Evolutionary conservation across 2,329 filamentous ascomycete species (phyloP).

Genomic region (Pyricularia sp.): DNA sequence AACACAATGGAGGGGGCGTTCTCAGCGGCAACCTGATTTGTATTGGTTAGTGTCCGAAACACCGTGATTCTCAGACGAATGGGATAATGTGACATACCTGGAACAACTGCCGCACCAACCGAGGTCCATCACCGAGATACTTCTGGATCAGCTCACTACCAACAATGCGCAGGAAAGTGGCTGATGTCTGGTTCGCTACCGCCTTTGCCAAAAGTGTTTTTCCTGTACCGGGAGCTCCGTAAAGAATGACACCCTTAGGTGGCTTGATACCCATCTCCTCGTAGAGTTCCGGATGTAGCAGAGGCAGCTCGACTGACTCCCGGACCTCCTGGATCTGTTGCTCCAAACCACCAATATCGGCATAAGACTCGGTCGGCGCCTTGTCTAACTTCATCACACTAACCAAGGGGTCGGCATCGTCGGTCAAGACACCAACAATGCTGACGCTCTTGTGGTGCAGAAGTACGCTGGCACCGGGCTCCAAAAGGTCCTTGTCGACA

Average conservation of each 20-base stretch:
- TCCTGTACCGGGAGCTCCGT: conserved; percentile 92
- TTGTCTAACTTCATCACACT: conserved; percentile 99
- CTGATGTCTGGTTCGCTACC: conserved; percentile 97
- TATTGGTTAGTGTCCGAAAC: neutral
- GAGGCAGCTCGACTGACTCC: conserved; percentile 90
- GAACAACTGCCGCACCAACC: conserved; percentile 92
- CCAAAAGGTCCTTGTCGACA: conserved; percentile 95
- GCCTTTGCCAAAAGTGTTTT: conserved; percentile 95
- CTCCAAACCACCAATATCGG: conserved; percentile 95
- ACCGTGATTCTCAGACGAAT: conserved; percentile 8
- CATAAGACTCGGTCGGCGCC: conserved; percentile 94
- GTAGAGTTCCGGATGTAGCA: conserved; percentile 93
- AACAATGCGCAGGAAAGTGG: conserved; percentile 94
- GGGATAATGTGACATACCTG: conserved; percentile 38
- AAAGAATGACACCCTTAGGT: conserved; percentile 97
- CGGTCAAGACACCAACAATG: conserved; percentile 92
- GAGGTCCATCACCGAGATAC: conserved; percentile 91
- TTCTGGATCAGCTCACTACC: conserved; percentile 98
- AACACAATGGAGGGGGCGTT: conserved; percentile 97
- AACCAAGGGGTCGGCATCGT: conserved; percentile 90
- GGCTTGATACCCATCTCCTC: conserved; percentile 99
- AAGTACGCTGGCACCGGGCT: conserved; percentile 90
- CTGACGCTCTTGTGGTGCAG: conserved; percentile 97
- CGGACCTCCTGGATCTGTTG: conserved; percentile 94
- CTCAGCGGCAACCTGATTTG: conserved; percentile 70